Conservation (phyloP, 2,329 filamentous ascomycete genomes). For the Pseudocercospora crystallina region DNA sequence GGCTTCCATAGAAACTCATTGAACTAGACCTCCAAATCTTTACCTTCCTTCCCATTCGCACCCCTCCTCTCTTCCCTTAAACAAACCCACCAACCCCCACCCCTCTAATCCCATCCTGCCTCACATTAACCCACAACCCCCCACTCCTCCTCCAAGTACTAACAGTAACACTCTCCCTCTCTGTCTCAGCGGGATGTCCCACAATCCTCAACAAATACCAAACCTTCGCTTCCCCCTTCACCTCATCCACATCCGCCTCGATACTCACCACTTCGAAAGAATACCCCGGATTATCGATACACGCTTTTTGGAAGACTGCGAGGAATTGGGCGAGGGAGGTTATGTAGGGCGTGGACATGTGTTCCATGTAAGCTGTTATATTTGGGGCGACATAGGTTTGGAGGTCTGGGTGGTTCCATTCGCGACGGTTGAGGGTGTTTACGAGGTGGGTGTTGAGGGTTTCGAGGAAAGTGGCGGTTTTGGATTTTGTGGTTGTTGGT, state of each 20-base stretch:
- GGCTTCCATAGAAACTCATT: background rate
- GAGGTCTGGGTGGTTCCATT: background rate
- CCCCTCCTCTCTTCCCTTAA: background rate
- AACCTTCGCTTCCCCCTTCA: slow-evolving; percentile 9
- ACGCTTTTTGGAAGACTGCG: too few relatives aligned
- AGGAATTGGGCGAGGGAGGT: too few relatives aligned
- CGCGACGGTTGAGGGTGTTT: background rate
- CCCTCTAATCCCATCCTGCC: too few relatives aligned
- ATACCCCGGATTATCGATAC: slow-evolving; percentile 8
- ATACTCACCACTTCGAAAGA: slow-evolving; percentile 14
- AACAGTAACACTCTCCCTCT: too few relatives aligned
- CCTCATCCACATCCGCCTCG: slow-evolving; percentile 13
- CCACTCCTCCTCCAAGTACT: too few relatives aligned
- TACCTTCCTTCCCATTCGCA: background rate
- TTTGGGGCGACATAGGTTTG: background rate
- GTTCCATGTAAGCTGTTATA: background rate
- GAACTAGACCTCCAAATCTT: too few relatives aligned
- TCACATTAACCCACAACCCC: too few relatives aligned
- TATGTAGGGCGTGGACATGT: background rate
- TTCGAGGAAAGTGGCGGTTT: too few relatives aligned
- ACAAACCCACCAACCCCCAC: too few relatives aligned
- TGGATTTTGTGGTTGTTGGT: too few relatives aligned
- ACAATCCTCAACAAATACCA: too few relatives aligned
- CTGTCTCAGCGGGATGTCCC: too few relatives aligned
- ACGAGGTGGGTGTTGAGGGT: background rate